phyloP scores from a whole-genome alignment of 2,329 filamentous ascomycete species.

The Trichophyton benhamiae region DNA sequence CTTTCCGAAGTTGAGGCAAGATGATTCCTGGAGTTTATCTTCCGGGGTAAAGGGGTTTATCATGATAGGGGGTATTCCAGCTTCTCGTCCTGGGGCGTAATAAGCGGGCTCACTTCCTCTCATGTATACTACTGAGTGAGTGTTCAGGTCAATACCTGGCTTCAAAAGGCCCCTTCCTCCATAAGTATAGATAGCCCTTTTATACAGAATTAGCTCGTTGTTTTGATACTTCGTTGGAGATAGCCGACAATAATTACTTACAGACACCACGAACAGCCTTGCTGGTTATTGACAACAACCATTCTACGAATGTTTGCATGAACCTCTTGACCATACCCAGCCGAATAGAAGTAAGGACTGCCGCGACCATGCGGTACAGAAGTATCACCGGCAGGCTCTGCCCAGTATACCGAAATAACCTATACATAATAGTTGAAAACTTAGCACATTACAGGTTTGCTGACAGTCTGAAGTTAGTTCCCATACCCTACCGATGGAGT shows the following conservation, averaged over 20 bases:
- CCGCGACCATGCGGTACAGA: constrained; percentile 6
- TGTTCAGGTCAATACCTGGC: constrained; percentile 21
- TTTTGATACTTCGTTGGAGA: not conserved
- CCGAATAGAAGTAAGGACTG: constrained; percentile 1
- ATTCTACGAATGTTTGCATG: constrained; percentile 24
- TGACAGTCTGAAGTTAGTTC: not conserved
- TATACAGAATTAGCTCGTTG: not conserved
- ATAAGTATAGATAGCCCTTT: constrained; percentile 33
- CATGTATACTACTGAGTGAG: constrained; percentile 32
- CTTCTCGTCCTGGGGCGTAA: not conserved
- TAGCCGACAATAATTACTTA: constrained; percentile 14
- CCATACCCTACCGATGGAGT: not conserved
- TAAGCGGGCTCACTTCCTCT: constrained; percentile 6
- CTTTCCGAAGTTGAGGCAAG: constrained; percentile 32
- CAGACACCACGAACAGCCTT: constrained; percentile 24
- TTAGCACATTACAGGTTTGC: not conserved
- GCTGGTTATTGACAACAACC: constrained; percentile 20
- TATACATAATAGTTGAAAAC: not conserved
- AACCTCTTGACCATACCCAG: constrained; percentile 17
- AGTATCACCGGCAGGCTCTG: constrained; percentile 18
- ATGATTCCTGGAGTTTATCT: constrained; percentile 21
- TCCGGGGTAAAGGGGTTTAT: constrained; percentile 18
- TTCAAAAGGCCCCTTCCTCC: constrained; percentile 26
- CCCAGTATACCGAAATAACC: constrained; percentile 25
- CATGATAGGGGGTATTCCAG: constrained; percentile 19